These are phyloP conservation scores for Trichoderma sp. DNA, from an alignment of 2,329 filamentous ascomycete species.

Conservation along the genomic window DNA sequence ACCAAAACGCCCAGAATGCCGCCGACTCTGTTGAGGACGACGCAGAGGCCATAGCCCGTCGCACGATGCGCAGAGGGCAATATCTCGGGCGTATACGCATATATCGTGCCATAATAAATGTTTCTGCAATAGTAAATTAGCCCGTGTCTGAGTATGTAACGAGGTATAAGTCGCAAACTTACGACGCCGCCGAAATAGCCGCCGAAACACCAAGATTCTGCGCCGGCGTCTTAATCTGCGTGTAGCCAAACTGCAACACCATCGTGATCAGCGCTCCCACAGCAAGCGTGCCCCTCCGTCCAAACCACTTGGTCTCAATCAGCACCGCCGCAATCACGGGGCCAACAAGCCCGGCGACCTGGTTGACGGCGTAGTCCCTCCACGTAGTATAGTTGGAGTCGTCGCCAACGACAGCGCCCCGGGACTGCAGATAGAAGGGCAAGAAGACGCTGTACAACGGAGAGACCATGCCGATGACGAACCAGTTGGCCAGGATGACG, in stretches of 20 bases:
- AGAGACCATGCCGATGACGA: slow-evolving; percentile 30
- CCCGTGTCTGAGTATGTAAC: background rate
- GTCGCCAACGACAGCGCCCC: slow-evolving; percentile 22
- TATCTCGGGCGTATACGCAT: slow-evolving; percentile 28
- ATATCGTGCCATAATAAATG: slow-evolving; percentile 29
- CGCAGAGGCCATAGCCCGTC: slow-evolving; percentile 28
- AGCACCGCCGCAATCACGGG: slow-evolving; percentile 23
- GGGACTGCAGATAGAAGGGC: slow-evolving; percentile 26
- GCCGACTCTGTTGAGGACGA: slow-evolving; percentile 27
- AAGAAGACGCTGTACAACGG: slow-evolving; percentile 27
- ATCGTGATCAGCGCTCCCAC: slow-evolving; percentile 23
- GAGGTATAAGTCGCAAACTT: background rate
- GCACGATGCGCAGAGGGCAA: slow-evolving; percentile 29
- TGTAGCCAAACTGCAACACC: slow-evolving; percentile 29
- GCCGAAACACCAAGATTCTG: slow-evolving; percentile 29
- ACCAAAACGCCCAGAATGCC: slow-evolving; percentile 28
- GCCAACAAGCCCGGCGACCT: slow-evolving; percentile 24
- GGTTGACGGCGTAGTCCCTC: slow-evolving; percentile 30
- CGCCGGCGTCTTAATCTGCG: slow-evolving; percentile 27
- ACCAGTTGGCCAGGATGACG: slow-evolving; percentile 28
- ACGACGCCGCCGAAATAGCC: slow-evolving; percentile 29
- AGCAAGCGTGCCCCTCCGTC: slow-evolving; percentile 23
- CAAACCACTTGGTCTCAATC: slow-evolving; percentile 27
- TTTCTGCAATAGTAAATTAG: slow-evolving; percentile 13
- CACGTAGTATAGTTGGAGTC: slow-evolving; percentile 29